Evolutionary conservation across 2,329 filamentous ascomycete genomes (phyloP).

Genomic region (Alternaria sp.): DNA sequence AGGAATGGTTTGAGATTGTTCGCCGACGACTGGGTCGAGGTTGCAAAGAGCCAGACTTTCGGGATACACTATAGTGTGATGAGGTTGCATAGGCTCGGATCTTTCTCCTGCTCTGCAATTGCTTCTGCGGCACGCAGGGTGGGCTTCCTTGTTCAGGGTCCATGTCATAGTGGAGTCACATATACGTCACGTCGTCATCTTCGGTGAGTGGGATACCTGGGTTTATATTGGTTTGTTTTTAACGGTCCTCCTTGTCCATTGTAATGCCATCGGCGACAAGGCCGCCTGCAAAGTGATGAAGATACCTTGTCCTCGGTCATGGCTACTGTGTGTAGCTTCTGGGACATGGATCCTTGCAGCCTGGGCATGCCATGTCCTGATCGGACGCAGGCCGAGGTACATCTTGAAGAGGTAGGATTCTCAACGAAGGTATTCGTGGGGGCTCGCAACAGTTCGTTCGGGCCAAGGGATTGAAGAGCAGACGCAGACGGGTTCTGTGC

Average conservation of each 20-base stretch:
- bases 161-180: neutral
- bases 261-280: neutral
- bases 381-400: constrained; percentile 1
- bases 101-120: neutral
- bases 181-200: neutral
- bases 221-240: constrained; percentile 11
- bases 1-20: neutral
- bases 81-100: neutral
- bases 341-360: neutral
- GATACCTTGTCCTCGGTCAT: neutral
- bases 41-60: neutral
- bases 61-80: neutral
- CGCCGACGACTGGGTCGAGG: neutral
- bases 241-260: constrained; percentile 6
- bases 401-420: neutral
- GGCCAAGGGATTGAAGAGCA: neutral
- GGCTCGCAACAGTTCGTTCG: neutral
- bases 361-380: neutral
- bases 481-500: neutral
- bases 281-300: neutral
- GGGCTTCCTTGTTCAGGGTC: neutral
- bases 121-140: neutral
- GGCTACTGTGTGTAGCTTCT: neutral
- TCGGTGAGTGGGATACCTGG: constrained; percentile 1
- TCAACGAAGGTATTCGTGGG: neutral